Conservation (phyloP, 1,139 yeast species). For the Taphrina populina region DNA sequence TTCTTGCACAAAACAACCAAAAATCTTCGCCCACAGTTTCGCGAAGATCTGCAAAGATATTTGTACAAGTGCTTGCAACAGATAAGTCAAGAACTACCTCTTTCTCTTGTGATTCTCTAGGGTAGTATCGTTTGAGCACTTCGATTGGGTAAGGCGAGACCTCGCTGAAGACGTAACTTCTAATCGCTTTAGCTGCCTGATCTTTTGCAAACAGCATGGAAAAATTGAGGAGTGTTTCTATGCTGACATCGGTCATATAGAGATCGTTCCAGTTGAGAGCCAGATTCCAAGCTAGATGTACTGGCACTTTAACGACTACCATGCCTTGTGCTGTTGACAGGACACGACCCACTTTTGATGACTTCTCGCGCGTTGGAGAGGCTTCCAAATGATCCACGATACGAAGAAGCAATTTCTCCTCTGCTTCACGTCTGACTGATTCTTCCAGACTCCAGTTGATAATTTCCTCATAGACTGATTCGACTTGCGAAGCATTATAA, state of each 20-base stretch:
- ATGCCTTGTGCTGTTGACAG: slow-evolving; percentile 66
- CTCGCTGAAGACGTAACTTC: slow-evolving; percentile 56
- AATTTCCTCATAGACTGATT: slow-evolving; percentile 55
- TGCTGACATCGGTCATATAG: slow-evolving; percentile 54
- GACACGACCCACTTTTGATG: slow-evolving; percentile 49
- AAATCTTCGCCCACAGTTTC: not conserved
- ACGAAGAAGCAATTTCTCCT: slow-evolving; percentile 60
- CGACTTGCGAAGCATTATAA: slow-evolving; percentile 54
- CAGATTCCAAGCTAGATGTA: slow-evolving; percentile 68
- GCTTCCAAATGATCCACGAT: slow-evolving; percentile 56
- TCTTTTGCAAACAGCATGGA: slow-evolving; percentile 59
- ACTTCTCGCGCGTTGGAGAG: slow-evolving; percentile 50
- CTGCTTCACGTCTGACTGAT: slow-evolving; percentile 56
- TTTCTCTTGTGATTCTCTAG: not conserved
- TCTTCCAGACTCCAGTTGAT: slow-evolving; percentile 67
- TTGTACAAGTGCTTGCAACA: not conserved
- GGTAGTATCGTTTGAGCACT: not conserved
- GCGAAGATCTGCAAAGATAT: not conserved
- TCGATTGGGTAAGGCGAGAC: slow-evolving; percentile 59
- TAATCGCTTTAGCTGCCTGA: slow-evolving; percentile 60
- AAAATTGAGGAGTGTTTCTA: slow-evolving; percentile 52
- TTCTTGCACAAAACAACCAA: not conserved
- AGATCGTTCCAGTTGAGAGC: slow-evolving; percentile 77
- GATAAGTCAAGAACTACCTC: too few species aligned
- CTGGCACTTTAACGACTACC: slow-evolving; percentile 63